A percentile compares a stretch with the other conserved stretches of the same genome.
Conservation (phyloP, 2,329 filamentous ascomycete species). For the Aureobasidium vineae region DNA sequence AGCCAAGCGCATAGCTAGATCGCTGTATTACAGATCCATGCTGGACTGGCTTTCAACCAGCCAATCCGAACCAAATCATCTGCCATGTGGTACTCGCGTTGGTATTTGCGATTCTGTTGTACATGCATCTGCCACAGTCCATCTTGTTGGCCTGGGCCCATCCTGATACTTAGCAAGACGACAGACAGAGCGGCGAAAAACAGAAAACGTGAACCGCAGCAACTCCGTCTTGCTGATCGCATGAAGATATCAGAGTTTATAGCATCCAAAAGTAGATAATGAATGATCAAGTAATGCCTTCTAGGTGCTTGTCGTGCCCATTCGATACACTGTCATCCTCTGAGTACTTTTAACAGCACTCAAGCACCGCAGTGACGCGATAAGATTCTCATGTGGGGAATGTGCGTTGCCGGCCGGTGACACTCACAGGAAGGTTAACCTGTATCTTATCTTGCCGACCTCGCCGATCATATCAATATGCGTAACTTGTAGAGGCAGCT, state of each 20-base stretch:
- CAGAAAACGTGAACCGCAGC: not conserved
- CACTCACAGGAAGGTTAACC: not conserved
- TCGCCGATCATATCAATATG: constrained; percentile 10
- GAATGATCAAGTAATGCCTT: not conserved
- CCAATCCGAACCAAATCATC: not conserved
- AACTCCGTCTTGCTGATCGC: not conserved
- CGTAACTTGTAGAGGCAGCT: constrained; percentile 2
- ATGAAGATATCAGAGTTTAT: not conserved
- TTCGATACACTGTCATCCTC: not conserved
- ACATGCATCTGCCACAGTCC: not conserved
- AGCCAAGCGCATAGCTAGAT: not conserved
- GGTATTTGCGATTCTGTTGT: not conserved
- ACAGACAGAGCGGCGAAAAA: not conserved
- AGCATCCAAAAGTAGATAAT: constrained; percentile 20
- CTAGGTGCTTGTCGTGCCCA: not conserved
- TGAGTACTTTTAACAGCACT: not conserved
- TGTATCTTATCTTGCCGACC: constrained; percentile 9
- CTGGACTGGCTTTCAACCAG: constrained; percentile 23
- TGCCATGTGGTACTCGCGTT: not conserved
- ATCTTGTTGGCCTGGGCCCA: not conserved
- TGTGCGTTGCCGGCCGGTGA: not conserved
- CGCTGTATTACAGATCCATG: not conserved
- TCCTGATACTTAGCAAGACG: not conserved
- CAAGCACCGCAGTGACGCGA: not conserved
- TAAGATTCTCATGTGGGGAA: constrained; percentile 1